Percentiles rank a stretch among this genome's conserved stretches.
phyloP scores from a whole-genome alignment of 345 rosid species.

The Gossypium raimondii region DNA sequence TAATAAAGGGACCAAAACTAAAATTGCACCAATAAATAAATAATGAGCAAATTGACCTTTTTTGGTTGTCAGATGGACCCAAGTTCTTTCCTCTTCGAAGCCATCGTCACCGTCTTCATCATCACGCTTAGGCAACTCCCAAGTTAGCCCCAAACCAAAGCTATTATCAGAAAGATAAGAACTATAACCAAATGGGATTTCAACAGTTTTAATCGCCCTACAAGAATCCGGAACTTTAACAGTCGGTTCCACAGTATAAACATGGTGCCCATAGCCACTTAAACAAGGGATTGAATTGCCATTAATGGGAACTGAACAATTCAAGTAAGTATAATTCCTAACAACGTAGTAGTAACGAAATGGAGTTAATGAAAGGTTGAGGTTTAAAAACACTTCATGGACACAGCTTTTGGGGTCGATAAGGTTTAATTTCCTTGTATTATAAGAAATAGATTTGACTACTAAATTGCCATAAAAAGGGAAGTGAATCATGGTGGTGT shows the following conservation, averaged over 20 bases:
- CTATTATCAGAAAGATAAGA: slow-evolving; percentile 48
- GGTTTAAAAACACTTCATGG: slow-evolving; percentile 55
- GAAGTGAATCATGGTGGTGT: slow-evolving; percentile 45
- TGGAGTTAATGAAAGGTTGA: slow-evolving; percentile 47
- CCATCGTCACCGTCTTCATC: background rate
- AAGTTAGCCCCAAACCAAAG: slow-evolving; percentile 59
- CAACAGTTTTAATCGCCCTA: slow-evolving; percentile 36
- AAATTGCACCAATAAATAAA: background rate
- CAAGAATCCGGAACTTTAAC: slow-evolving; percentile 32
- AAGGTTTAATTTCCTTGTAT: slow-evolving; percentile 32
- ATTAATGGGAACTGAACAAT: slow-evolving; percentile 38
- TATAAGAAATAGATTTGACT: slow-evolving; percentile 50
- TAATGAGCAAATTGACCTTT: background rate
- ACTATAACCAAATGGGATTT: slow-evolving; percentile 53
- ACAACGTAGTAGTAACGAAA: slow-evolving; percentile 43
- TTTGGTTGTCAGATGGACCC: background rate
- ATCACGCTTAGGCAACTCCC: slow-evolving; percentile 34
- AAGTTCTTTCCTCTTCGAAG: background rate
- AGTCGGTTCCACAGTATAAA: slow-evolving; percentile 40
- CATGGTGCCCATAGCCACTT: slow-evolving; percentile 36
- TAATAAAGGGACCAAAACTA: background rate
- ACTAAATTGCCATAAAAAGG: slow-evolving; percentile 39
- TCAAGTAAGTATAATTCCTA: slow-evolving; percentile 49
- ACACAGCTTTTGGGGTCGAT: slow-evolving; percentile 50
- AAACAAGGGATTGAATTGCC: slow-evolving; percentile 40